Base-by-base conservation (phyloP, 192 early-diverging fungal genomes). In the Podila horticola region DNA sequence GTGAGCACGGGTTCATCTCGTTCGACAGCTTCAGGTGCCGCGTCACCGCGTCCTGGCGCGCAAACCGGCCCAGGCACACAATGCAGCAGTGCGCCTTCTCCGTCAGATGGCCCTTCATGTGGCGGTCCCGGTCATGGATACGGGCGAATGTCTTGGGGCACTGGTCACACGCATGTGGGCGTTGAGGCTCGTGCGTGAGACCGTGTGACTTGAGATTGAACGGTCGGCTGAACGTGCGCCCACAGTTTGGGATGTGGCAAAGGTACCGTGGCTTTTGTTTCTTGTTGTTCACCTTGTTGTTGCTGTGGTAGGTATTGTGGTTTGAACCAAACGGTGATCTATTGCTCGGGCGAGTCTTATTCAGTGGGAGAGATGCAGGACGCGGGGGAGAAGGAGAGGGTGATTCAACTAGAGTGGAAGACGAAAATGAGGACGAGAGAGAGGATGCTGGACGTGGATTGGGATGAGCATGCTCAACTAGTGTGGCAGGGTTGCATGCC, bases 111-210 rank as follows among this genome's bases (percentile, higher is more conserved):
- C 92, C 90, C 75, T 90, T 91, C 68, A 85, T 79, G 74, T 95
- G 93, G 0, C 93, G 85, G 63, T 93, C 90, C 19, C 91, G 67
- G 38, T 82, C 96, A 67, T 97, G 95, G 79, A 95, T 92, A 3
- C 96, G 88, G 13, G 94, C 90, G 86, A 97, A 97, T 9, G 87
- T 81, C 67, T 89, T 88, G 9, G 87, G 71, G 82, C 96, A 97
- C 84, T 88, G 90, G 1, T 68, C 67, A 63, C 93, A 95, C 60
- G 61, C 79, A 73, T 87, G 90, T 26, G 93, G 93, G 10, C 92
- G 87, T 65, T 89, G 88, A 2, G 84, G 75, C 45, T 91, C 88
- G 74, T 94, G 93, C 1, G 92, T 91, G 45, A 89, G 79, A 8
- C 86, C 84, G 71, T 94, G 93, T 4, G 92, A 93, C 59, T 90